Evolutionary conservation across 306 rosid genomes (phyloP).

Genomic region (Quercus wislizeni): DNA sequence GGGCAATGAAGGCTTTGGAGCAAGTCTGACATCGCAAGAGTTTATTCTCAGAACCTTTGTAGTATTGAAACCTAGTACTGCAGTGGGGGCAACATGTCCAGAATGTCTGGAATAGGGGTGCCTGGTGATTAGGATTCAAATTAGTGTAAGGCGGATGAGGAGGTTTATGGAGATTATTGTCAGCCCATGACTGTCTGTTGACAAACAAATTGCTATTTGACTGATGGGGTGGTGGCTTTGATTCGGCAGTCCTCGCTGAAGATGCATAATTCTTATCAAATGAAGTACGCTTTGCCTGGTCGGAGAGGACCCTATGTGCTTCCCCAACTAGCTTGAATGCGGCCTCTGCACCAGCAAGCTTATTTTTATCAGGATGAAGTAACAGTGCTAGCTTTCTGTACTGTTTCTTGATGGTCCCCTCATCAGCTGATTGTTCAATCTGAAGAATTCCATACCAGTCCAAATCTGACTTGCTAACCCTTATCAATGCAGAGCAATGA

Average conservation of each 20-base stretch:
- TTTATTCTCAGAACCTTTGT: conserved; percentile 32
- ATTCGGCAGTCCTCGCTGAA: conserved; percentile 24
- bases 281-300: conserved; percentile 44
- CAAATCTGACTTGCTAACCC: conserved; percentile 46
- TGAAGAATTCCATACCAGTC: conserved; percentile 94
- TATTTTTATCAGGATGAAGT: conserved; percentile 95
- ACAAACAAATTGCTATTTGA: conserved; percentile 24
- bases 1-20: conserved; percentile 42
- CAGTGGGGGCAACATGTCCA: conserved; percentile 76
- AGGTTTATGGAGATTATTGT: conserved; percentile 29
- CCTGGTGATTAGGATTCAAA: conserved; percentile 30
- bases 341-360: conserved; percentile 85
- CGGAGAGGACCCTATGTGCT: conserved; percentile 70
- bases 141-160: conserved; percentile 33
- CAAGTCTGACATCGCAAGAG: conserved; percentile 59
- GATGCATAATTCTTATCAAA: conserved; percentile 45
- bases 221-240: conserved; percentile 34
- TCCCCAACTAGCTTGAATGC: conserved; percentile 90
- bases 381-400: conserved; percentile 78
- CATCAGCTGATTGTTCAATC: conserved; percentile 43
- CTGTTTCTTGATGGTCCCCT: conserved; percentile 61
- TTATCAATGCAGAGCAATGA: conserved; percentile 73
- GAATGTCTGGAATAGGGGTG: conserved; percentile 40
- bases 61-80: conserved; percentile 49
- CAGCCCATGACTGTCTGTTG: conserved; percentile 23